Percentiles rank a stretch among this genome's conserved stretches.
These are phyloP conservation scores for Oxytropis ochrocephala DNA, from an alignment of 306 rosid genomes.

Conservation along the genomic window DNA sequence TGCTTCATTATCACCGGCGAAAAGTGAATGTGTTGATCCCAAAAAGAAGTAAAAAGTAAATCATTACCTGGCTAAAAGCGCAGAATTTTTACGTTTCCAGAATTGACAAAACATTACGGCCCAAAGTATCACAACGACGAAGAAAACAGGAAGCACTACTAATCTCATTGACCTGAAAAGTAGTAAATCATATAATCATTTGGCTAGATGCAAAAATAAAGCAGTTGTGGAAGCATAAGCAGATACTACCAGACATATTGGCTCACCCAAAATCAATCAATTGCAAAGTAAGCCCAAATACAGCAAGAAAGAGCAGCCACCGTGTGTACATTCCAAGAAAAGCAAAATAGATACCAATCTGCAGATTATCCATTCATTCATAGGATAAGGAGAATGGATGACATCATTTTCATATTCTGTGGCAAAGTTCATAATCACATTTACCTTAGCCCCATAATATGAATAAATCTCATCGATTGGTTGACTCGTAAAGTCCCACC, in stretches of 20 bases:
- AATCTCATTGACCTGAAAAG: constrained; percentile 62
- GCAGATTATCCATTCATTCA: constrained; percentile 25
- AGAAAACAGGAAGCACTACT: constrained; percentile 72
- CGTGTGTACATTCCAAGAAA: constrained; percentile 94
- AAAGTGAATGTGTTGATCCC: background rate
- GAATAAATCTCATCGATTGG: constrained; percentile 84
- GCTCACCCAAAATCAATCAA: constrained; percentile 74
- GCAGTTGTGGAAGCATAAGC: background rate
- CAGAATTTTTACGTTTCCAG: constrained; percentile 93
- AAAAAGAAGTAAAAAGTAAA: background rate
- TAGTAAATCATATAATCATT: constrained; percentile 12
- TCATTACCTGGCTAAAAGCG: constrained; percentile 77
- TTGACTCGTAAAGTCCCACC: constrained; percentile 83
- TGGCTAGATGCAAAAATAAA: constrained; percentile 16
- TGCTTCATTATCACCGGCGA: background rate
- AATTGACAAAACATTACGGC: constrained; percentile 89
- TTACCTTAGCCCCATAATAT: constrained; percentile 88
- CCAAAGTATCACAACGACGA: constrained; percentile 68
- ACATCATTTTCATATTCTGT: background rate
- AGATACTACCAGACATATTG: constrained; percentile 2
- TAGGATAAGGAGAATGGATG: constrained; percentile 21
- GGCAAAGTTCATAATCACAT: background rate
- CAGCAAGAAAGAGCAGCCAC: constrained; percentile 87
- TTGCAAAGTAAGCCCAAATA: constrained; percentile 69
- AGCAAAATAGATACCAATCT: constrained; percentile 93